Evolutionary conservation across 2,329 filamentous ascomycete genomes (phyloP), one percentile per base, ranked within the genome.

Genomic region (Colletotrichum chlorophyti): DNA sequence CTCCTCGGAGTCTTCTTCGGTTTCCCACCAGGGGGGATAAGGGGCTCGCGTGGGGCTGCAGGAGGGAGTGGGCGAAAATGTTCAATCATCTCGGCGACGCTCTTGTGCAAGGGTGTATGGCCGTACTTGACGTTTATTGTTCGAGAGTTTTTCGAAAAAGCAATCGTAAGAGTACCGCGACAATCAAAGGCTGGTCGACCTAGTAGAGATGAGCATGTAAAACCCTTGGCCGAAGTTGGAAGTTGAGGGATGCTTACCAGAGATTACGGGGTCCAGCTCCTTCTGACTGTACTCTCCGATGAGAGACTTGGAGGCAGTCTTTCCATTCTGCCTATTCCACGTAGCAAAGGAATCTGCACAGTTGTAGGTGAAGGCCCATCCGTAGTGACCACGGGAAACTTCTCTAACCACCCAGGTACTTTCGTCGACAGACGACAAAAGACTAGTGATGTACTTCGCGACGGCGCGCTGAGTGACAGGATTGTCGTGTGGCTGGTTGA

Each of bases 161-260:
- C 67, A 38, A 87, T 74, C 3, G 70, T 74, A 15, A 86, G 67
- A 1, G 74, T 73, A 15, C 84, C 84, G 32, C 80, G 76, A 58
- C 84, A 87, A 64, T 87, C 83, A 62, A 85, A 87, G 0, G 83
- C 83, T 48, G 84, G 84, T 12, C 84, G 81, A 24, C 71, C 81
- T 83, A 61, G 14, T 35, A 27, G 8, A 15, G 5, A 34, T 54
- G 14, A 61, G 47, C 14, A 27, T 1, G 32, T 8, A 11, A 23
- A 21, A 9, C 3, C 15, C 11, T 14, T 23, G 9, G 11, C 2
- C 14, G n/a, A 1, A 23, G 4, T 6, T 6, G 12, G 11, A 6
- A 7, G 17, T 19, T 64, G n/a, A n/a, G n/a, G n/a, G n/a, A n/a
- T n/a, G n/a, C 76, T 63, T 72, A 82, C 82, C 70, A 32, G 79